A percentile compares a stretch with the other conserved stretches of the same genome.
These are phyloP conservation scores for Lentinula sp. DNA, from an alignment of 768 basidiomycete species.

Conservation along the genomic window DNA sequence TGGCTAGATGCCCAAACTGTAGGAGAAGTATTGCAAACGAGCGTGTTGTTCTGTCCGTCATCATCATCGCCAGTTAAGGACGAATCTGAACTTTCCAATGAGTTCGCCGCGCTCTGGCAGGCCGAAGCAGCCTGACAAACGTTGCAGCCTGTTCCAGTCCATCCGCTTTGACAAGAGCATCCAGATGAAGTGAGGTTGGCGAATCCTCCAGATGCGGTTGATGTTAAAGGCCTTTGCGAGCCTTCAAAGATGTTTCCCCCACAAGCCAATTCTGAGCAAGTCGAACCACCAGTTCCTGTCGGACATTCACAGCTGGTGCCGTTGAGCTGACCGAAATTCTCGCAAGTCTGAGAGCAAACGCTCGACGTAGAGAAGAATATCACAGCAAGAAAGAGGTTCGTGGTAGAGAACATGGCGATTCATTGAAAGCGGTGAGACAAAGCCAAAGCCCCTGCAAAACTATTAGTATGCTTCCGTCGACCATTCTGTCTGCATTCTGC, in stretches of 20 bases:
- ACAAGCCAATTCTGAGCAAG: constrained; percentile 67
- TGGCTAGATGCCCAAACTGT: constrained; percentile 74
- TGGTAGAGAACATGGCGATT: constrained; percentile 12
- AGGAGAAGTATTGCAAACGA: constrained; percentile 68
- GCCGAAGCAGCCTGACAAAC: constrained; percentile 66
- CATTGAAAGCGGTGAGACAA: constrained; percentile 1
- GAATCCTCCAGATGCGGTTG: constrained; percentile 34
- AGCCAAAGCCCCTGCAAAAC: not conserved
- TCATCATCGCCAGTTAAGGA: constrained; percentile 14
- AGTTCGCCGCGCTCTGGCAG: constrained; percentile 59
- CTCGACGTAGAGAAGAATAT: constrained; percentile 3
- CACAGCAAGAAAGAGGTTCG: constrained; percentile 7
- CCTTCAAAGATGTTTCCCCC: constrained; percentile 81
- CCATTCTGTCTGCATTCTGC: not conserved
- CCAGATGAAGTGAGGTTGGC: constrained; percentile 62
- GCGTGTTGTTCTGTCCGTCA: constrained; percentile 48
- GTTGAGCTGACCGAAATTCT: constrained; percentile 60
- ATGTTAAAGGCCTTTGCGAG: constrained; percentile 44
- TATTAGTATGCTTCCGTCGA: not conserved
- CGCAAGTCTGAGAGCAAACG: constrained; percentile 42
- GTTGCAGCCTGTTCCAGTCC: constrained; percentile 76
- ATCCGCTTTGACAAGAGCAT: constrained; percentile 70
- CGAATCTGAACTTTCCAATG: not conserved
- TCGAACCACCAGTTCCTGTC: constrained; percentile 69
- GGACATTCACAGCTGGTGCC: constrained; percentile 70